Conservation (phyloP, 345 rosid species). For the Litchi chinensis region DNA sequence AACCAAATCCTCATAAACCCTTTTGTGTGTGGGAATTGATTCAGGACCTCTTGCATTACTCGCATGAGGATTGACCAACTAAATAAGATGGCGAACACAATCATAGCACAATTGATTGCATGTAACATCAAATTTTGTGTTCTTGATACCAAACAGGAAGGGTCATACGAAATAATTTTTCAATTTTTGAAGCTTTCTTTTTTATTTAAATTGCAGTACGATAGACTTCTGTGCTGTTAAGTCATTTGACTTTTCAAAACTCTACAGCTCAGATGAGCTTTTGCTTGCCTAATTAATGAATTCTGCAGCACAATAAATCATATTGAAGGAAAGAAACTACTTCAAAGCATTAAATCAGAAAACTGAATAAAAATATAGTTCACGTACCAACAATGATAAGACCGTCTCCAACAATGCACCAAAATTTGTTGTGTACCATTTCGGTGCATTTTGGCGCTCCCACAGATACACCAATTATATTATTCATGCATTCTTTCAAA, state of each 20-base stretch:
- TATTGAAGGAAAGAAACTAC: too few relatives aligned
- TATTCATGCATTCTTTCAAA: too few relatives aligned
- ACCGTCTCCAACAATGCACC: too few relatives aligned
- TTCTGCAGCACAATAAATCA: too few relatives aligned
- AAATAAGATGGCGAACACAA: not conserved
- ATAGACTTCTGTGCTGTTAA: not conserved
- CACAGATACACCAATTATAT: too few relatives aligned
- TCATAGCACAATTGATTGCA: not conserved
- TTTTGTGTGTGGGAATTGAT: not conserved
- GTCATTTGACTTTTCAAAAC: too few relatives aligned
- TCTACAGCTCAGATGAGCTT: too few relatives aligned
- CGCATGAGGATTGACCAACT: too few relatives aligned
- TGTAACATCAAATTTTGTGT: not conserved
- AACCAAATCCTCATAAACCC: not conserved
- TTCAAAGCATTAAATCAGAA: conserved; percentile 13
- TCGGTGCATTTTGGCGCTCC: too few relatives aligned
- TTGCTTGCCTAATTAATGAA: too few relatives aligned
- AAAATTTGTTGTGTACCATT: too few relatives aligned
- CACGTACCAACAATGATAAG: conserved; percentile 60
- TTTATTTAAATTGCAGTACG: not conserved
- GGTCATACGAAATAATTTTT: not conserved
- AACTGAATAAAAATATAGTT: conserved; percentile 9
- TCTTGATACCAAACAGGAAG: not conserved
- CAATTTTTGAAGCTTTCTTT: not conserved
- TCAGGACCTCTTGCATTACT: too few relatives aligned